Conservation (phyloP, 305 asterid species). For the Petunia hybrid region DNA sequence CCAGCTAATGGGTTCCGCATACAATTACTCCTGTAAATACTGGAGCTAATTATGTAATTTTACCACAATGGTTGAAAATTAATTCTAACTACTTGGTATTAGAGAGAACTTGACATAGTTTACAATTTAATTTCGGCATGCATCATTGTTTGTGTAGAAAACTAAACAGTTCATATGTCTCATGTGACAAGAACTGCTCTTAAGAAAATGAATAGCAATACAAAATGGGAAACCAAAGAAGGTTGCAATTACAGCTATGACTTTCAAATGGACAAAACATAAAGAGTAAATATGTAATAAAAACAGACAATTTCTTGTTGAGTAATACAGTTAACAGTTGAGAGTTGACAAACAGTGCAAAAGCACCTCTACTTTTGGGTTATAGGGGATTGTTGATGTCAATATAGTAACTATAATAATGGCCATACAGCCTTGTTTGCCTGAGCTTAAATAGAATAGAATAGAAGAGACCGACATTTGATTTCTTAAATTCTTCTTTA, state of each 20-base stretch:
- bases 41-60: too few species aligned
- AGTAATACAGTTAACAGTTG: conserved; percentile 19
- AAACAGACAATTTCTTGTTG: neutral
- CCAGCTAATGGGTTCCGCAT: too few species aligned
- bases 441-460: neutral
- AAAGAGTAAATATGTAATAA: conserved; percentile 12
- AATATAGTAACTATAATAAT: neutral
- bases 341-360: conserved; percentile 3
- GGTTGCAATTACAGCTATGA: conserved; percentile 4
- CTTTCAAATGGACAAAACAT: conserved; percentile 11
- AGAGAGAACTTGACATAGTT: too few species aligned
- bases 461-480: neutral
- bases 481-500: neutral
- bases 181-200: neutral
- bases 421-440: neutral
- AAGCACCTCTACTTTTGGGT: neutral
- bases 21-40: too few species aligned
- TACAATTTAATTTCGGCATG: too few species aligned
- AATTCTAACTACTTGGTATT: too few species aligned
- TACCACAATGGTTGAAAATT: too few species aligned
- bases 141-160: too few species aligned
- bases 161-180: conserved; percentile 11
- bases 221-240: neutral
- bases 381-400: neutral
- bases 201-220: neutral